Percentiles rank a stretch among this genome's conserved stretches.
Conservation (phyloP, 73 alveolate genomes). For the Durusdinium trenchii region DNA sequence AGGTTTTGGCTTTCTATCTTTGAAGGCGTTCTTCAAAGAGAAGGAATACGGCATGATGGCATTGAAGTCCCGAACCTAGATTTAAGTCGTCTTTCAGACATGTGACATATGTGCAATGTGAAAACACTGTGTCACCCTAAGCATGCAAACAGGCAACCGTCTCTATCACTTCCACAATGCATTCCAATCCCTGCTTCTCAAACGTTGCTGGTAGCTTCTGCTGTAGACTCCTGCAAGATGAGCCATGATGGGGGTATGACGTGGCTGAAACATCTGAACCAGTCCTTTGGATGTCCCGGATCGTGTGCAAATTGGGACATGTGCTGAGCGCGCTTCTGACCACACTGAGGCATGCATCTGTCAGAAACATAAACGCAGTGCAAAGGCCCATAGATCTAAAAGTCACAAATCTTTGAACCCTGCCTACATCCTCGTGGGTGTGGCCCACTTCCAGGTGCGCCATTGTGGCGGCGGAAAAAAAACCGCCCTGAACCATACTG, state of each 20-base stretch:
- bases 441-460: constrained; percentile 19
- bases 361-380: background rate
- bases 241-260: background rate
- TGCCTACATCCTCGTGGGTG: constrained; percentile 42
- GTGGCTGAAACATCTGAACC: background rate
- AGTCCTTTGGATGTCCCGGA: constrained; percentile 13
- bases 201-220: background rate
- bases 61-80: too few relatives aligned
- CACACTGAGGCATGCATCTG: background rate
- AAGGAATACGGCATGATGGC: background rate
- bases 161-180: constrained; percentile 11
- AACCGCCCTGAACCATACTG: background rate
- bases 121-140: background rate
- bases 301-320: background rate
- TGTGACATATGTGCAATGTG: background rate
- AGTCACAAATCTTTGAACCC: background rate
- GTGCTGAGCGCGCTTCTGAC: background rate
- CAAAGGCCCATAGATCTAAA: background rate
- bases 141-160: constrained; percentile 21
- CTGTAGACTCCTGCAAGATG: background rate
- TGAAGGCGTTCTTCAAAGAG: background rate
- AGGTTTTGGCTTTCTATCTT: background rate
- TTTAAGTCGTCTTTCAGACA: background rate
- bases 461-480: background rate
- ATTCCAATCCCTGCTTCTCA: background rate